Percentiles rank a stretch among this genome's conserved stretches.
Evolutionary conservation across 169 alveolate genomes (phyloP).

Genomic region (Theileria orientalis): DNA sequence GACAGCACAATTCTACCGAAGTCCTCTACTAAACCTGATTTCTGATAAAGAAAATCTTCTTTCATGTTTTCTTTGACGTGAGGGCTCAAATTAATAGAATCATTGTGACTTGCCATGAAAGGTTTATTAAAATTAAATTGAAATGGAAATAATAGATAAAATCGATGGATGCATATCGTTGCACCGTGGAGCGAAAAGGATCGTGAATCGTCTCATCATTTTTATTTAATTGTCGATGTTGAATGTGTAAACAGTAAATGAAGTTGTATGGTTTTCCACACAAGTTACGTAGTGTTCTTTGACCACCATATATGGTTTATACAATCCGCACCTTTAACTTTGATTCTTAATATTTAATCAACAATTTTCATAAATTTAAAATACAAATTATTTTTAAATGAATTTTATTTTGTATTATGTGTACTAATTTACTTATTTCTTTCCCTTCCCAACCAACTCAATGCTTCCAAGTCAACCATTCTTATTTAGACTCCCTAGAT

Average conservation of each 20-base stretch:
- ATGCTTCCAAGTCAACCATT: constrained; percentile 2
- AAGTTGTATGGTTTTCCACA: neutral
- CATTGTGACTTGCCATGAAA: neutral
- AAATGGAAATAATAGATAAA: neutral
- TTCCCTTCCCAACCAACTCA: constrained; percentile 13
- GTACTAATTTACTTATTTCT: constrained; percentile 12
- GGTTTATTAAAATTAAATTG: too few relatives aligned
- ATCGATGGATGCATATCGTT: constrained; percentile 2
- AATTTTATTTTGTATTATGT: neutral
- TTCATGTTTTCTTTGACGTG: neutral
- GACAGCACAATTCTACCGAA: neutral
- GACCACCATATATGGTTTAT: neutral
- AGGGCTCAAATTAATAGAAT: constrained; percentile 2
- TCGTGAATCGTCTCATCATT: neutral
- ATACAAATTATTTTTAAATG: neutral
- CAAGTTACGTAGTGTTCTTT: neutral
- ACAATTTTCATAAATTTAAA: neutral
- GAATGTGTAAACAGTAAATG: neutral
- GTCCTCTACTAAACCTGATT: neutral
- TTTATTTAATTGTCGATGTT: neutral
- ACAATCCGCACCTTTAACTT: neutral
- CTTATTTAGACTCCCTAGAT: neutral
- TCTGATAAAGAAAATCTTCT: neutral
- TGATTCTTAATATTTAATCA: neutral
- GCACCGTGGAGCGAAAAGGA: neutral